Percentiles rank a stretch among this genome's conserved stretches.
Conservation (phyloP, 2,329 filamentous ascomycete species). For the Juglanconis oblonga region DNA sequence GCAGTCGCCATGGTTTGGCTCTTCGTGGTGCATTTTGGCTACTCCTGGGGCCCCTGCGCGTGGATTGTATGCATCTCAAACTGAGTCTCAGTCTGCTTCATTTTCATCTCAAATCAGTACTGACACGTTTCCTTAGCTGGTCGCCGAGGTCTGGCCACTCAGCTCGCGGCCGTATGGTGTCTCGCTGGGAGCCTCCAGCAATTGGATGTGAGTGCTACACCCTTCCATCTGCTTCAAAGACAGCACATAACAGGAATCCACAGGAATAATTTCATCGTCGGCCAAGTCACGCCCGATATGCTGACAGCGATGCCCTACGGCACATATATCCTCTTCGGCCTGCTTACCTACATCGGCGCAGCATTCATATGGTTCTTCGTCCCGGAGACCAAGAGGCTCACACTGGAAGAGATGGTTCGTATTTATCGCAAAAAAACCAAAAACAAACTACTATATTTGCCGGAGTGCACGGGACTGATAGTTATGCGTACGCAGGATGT, state of each 20-base stretch:
- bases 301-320: slow-evolving; percentile 63
- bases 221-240: neutral
- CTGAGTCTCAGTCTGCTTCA: neutral
- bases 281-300: slow-evolving; percentile 69
- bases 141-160: slow-evolving; percentile 72
- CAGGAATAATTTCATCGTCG: slow-evolving; percentile 59
- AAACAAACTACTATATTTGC: no score
- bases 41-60: slow-evolving; percentile 70
- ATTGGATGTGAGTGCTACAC: slow-evolving; percentile 52
- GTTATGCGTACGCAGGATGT: slow-evolving; percentile 45
- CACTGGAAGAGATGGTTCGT: slow-evolving; percentile 61
- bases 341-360: slow-evolving; percentile 61
- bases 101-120: neutral
- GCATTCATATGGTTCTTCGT: slow-evolving; percentile 62
- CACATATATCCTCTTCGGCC: slow-evolving; percentile 69
- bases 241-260: neutral
- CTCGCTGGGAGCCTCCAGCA: slow-evolving; percentile 62
- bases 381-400: slow-evolving; percentile 62
- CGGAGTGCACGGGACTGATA: neutral
- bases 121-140: slow-evolving; percentile 35
- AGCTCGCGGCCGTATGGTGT: slow-evolving; percentile 69
- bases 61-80: slow-evolving; percentile 50
- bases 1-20: slow-evolving; percentile 68
- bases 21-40: slow-evolving; percentile 72
- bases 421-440: neutral